These are phyloP conservation scores for Dacryopinax spathularia DNA, from an alignment of 768 basidiomycete genomes.

Conservation along the genomic window DNA sequence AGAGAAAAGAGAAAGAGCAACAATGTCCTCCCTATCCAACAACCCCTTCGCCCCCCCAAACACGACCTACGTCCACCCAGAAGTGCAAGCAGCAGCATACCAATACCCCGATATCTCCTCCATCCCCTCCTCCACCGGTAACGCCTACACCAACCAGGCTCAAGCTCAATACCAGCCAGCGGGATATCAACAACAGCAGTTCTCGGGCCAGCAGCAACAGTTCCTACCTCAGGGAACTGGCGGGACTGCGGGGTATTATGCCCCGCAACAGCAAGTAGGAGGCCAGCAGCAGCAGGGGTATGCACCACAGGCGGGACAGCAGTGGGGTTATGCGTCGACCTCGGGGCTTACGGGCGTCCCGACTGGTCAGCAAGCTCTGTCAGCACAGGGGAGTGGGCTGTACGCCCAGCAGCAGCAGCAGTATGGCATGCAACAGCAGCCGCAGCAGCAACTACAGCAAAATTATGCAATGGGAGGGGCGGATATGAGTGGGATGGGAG, in stretches of 20 bases:
- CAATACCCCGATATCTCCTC: constrained; percentile 1
- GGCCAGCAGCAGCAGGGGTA: neutral
- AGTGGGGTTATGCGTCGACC: neutral
- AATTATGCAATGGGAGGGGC: neutral
- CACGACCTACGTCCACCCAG: neutral
- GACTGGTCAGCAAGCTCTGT: neutral
- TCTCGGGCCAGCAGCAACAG: neutral
- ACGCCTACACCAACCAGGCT: neutral
- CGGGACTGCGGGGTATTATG: neutral
- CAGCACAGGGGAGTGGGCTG: neutral
- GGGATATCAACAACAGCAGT: neutral
- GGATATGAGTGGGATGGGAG: constrained; percentile 1
- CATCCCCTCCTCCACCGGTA: no score
- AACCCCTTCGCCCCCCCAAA: neutral
- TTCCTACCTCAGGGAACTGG: neutral
- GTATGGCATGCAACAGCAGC: neutral
- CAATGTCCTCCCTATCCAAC: neutral
- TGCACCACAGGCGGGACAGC: neutral
- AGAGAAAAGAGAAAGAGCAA: no score
- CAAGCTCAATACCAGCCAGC: no score
- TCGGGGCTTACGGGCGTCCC: neutral
- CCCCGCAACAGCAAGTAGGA: no score
- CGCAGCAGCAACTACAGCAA: no score
- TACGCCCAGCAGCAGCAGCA: constrained; percentile 3
- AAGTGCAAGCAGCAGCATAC: neutral